Evolutionary conservation across 1,284 basidiomycete genomes (phyloP), one percentile per base, ranked within the genome.

Genomic region (Moesziomyces globuligerus): DNA sequence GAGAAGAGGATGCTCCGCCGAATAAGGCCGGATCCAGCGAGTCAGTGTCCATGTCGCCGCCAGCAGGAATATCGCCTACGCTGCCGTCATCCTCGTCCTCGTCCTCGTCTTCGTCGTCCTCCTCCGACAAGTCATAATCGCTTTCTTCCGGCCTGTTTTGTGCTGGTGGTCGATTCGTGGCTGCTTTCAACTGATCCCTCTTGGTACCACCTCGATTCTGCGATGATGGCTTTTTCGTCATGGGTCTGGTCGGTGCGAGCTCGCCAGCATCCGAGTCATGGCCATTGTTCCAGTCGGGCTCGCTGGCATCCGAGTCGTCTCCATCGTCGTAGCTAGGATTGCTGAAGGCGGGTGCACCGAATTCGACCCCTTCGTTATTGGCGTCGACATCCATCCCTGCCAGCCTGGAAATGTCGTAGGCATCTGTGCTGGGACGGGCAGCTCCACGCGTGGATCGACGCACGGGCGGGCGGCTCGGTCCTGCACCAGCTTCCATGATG

Each of bases 201-300:
- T 23, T 40, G 8, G 25, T 9, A 20, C 8, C 10, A 17, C 10
- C n/a, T 18, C 37, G 10, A n/a, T 37, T 38, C 44, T 58, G 48
- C 26, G 24, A 48, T 25, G 48, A 41, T 25, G 39, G 45, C 29
- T 46, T 61, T 21, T 54, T 61, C 9, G 51, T 29, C 0, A 39
- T n/a, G 0, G 42, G 44, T 18, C 20, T 55, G 28, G 57, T 56
- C 2, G 57, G 28, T 25, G 48, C 44, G 6, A 28, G 38, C 13
- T 44, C 51, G n/a, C 49, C 51, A 2, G 57, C 71, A 25, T 70
- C 66, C 1, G 59, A 65, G 11, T 59, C 69, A 18, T 74, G 62
- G 20, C 66, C 68, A 8, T 71, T 61, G n/a, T 64, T 48, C 64
- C 61, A 66, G 8, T 72, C 61, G 3, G 52, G 48, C 4, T 57